A percentile compares a stretch with the other conserved stretches of the same genome.
phyloP scores from a whole-genome alignment of 352 stramenopile species.

The Halophytophthora batemanensis region DNA sequence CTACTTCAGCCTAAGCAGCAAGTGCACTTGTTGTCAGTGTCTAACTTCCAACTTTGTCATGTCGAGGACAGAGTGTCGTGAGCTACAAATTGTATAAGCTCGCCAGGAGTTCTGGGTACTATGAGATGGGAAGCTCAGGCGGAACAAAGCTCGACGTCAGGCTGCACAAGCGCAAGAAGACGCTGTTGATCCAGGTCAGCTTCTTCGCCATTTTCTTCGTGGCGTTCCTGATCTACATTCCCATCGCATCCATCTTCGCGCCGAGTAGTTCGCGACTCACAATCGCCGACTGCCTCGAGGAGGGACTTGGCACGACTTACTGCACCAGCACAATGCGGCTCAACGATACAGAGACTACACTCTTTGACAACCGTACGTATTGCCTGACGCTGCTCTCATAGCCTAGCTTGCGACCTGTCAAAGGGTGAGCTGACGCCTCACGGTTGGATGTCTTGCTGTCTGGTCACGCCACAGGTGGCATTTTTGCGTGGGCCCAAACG shows the following conservation, averaged over 20 bases:
- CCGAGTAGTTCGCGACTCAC: slow-evolving; percentile 26
- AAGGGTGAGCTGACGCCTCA: background rate
- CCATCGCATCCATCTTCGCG: slow-evolving; percentile 33
- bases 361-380: slow-evolving; percentile 64
- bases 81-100: slow-evolving; percentile 52
- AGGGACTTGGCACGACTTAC: slow-evolving; percentile 52
- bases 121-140: slow-evolving; percentile 25
- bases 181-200: slow-evolving; percentile 37
- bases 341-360: slow-evolving; percentile 59
- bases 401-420: background rate
- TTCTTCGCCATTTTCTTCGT: slow-evolving; percentile 50
- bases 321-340: slow-evolving; percentile 53
- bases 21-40: background rate
- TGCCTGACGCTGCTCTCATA: background rate
- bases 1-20: background rate
- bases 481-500: slow-evolving; percentile 54
- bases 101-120: slow-evolving; percentile 22
- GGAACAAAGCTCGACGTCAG: slow-evolving; percentile 22
- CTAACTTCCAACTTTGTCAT: background rate
- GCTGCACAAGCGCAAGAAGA: slow-evolving; percentile 33
- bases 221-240: slow-evolving; percentile 63
- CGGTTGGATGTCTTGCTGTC: no score
- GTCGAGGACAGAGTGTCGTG: slow-evolving; percentile 27
- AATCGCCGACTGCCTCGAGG: slow-evolving; percentile 50
- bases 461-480: slow-evolving; percentile 28